phyloP scores from a whole-genome alignment of 2,329 filamentous ascomycete species.

The Ceratocystis lukuohia region DNA sequence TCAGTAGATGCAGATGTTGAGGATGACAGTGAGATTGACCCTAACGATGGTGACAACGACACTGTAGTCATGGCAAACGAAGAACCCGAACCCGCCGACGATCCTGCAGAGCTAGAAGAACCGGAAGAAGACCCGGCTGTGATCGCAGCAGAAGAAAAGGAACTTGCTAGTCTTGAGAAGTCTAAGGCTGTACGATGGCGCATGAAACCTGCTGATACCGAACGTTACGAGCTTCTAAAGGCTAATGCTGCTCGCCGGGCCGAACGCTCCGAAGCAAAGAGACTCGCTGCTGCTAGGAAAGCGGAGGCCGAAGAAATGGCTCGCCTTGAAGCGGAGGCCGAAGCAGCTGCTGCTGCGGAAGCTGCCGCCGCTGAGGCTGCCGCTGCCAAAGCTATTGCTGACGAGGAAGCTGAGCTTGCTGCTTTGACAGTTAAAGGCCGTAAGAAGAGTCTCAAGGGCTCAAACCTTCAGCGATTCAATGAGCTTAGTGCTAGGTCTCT shows the following conservation, averaged over 20 bases:
- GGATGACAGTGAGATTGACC: constrained; percentile 9
- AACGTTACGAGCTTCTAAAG: constrained; percentile 13
- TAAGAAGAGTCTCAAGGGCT: neutral
- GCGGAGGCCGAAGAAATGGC: constrained; percentile 4
- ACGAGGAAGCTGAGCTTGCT: constrained; percentile 12
- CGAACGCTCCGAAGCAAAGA: constrained; percentile 12
- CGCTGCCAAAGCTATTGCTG: neutral
- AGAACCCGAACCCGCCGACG: constrained; percentile 2
- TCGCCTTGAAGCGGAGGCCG: constrained; percentile 4
- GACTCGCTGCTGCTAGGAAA: constrained; percentile 7
- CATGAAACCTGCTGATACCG: neutral
- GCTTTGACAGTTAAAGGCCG: neutral
- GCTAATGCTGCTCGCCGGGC: constrained; percentile 11
- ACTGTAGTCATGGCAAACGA: constrained; percentile 18
- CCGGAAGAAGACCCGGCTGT: constrained; percentile 16
- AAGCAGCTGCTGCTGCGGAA: constrained; percentile 1
- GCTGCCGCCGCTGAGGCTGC: neutral
- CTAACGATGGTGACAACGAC: constrained; percentile 17
- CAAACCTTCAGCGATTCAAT: constrained; percentile 2
- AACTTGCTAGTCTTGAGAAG: constrained; percentile 14
- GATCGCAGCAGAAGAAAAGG: constrained; percentile 12
- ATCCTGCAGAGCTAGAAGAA: constrained; percentile 13
- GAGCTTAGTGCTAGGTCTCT: neutral
- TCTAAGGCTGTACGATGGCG: constrained; percentile 5
- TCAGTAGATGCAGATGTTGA: constrained; percentile 17